Conservation (phyloP, 2,329 filamentous ascomycete genomes). For the Trichophyton rubrum region DNA sequence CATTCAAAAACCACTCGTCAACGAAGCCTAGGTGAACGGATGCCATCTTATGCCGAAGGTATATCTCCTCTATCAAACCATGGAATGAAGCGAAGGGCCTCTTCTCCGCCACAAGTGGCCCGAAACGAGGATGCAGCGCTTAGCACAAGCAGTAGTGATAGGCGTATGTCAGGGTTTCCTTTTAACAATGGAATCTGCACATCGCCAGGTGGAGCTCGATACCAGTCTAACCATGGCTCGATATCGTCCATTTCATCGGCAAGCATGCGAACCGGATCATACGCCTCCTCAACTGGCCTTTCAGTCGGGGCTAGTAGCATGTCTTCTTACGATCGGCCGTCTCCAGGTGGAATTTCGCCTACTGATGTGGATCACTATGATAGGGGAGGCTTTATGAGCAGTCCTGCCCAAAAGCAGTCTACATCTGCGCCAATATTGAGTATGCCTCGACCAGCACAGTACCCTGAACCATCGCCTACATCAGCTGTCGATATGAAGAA, state of each 20-base stretch:
- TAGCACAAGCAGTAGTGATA: conserved; percentile 29
- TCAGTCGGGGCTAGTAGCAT: conserved; percentile 51
- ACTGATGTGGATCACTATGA: conserved; percentile 44
- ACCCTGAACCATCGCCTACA: conserved; percentile 14
- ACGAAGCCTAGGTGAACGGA: conserved; percentile 29
- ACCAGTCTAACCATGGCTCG: conserved; percentile 47
- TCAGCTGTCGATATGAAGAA: conserved; percentile 28
- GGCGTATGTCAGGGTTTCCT: conserved; percentile 42
- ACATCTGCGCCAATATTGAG: conserved; percentile 28
- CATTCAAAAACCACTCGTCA: conserved; percentile 16
- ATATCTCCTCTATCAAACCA: conserved; percentile 30
- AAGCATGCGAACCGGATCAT: conserved; percentile 48
- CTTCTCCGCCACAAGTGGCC: conserved; percentile 43
- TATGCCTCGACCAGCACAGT: conserved; percentile 25
- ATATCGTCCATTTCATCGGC: conserved; percentile 54
- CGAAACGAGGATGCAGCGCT: conserved; percentile 35
- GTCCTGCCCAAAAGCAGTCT: conserved; percentile 31
- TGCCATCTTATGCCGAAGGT: conserved; percentile 25
- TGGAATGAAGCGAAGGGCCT: conserved; percentile 52
- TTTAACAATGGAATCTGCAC: conserved; percentile 36
- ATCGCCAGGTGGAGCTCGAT: conserved; percentile 39
- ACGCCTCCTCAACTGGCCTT: conserved; percentile 48
- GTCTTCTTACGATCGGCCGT: conserved; percentile 48
- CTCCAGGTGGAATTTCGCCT: conserved; percentile 48
- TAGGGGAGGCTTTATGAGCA: conserved; percentile 37